Evolutionary conservation across 2,329 filamentous ascomycete genomes (phyloP), one percentile per base, ranked within the genome.

Genomic region (Aspergillus neotritici): DNA sequence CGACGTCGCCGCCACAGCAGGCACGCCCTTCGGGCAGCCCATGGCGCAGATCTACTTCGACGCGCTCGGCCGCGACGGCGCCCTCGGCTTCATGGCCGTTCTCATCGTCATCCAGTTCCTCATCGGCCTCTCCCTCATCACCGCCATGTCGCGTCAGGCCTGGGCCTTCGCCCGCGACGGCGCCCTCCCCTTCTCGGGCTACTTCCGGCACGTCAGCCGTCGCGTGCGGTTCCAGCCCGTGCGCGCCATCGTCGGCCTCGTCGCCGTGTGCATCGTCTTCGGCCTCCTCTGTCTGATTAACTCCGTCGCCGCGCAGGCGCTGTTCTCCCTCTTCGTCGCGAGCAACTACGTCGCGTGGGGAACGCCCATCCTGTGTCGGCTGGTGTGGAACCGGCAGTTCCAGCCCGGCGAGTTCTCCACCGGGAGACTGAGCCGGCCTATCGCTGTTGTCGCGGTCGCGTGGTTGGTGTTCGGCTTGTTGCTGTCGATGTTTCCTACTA

Each of bases 121-220:
- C 15, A 82, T 82, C 72, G 78, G 78, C 1, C 62, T 81, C 1
- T 77, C 73, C 25, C 74, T 80, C 41, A 62, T 78, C 3, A 74
- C 81, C 3, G 79, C 79, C 1, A 76, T 75, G 4, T 79, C 76
- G 5, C 72, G 80, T 5, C 79, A 83, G 61, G 72, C 70, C 25
- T 83, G 79, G 79, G 79, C 79, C 0, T 83, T 83, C 56, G 77
- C 76, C 7, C 73, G 79, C 16, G 79, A 83, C 52, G 78, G 77
- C 2, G 79, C 78, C 1, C 67, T 83, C 1, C 79, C 79, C 0
- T 81, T 82, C 56, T 79, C 76, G 2, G 59, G 48, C 4, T 80
- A 77, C 61, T 78, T 82, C 61, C 69, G 77, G 28, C 69, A 71
- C 5, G 76, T 82, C 55, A 77, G 72, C 49, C 71, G 71, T 46